Evolutionary conservation across 2,329 filamentous ascomycete genomes (phyloP), one percentile per base, ranked within the genome.

Genomic region (Cladophialophora yegresii): DNA sequence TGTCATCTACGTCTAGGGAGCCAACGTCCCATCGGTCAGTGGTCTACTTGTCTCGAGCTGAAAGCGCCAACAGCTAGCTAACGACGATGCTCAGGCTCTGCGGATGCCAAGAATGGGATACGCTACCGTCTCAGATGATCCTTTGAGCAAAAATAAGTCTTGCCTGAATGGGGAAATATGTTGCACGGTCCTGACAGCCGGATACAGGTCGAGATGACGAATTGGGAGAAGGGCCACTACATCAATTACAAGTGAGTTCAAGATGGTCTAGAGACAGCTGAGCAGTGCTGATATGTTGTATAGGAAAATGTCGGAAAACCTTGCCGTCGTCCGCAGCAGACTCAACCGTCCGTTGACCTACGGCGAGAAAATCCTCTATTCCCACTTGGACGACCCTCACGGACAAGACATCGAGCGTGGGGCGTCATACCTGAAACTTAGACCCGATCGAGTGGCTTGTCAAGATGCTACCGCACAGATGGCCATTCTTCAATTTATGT

Each of bases 401-500:
- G 89, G 88, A 73, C 93, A 98, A 81, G 93, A 98, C 57, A 96
- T 99, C 74, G 88, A 97, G 87, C 92, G 95, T 78, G 95, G 95
- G 76, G 87, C 87, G 74, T 97, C 93, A 66, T 98, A 99, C 82
- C 87, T 99, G 72, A 97, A 93, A 84, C 88, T 99, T 72, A 91
- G 95, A 71, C 95, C 95, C 64, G 95, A 99, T 78, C 91, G 95
- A 80, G 95, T 99, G 75, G 95, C 95, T 79, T 98, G 95, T 85
- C 95, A 99, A 85, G 95, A 99, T 86, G 95, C 95, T 77, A 98
- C 95, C 66, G 95, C 95, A 70, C 95, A 99, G 86, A 99, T 99
- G 95, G 95, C 95, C 70, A 96, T 99, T 72, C 86, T 99, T 65
- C 95, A 99, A 84, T 99, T 99, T 87, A 99, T 99, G 93, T 96